phyloP scores from a whole-genome alignment of 768 basidiomycete genomes.

The Lentinula detonsa region DNA sequence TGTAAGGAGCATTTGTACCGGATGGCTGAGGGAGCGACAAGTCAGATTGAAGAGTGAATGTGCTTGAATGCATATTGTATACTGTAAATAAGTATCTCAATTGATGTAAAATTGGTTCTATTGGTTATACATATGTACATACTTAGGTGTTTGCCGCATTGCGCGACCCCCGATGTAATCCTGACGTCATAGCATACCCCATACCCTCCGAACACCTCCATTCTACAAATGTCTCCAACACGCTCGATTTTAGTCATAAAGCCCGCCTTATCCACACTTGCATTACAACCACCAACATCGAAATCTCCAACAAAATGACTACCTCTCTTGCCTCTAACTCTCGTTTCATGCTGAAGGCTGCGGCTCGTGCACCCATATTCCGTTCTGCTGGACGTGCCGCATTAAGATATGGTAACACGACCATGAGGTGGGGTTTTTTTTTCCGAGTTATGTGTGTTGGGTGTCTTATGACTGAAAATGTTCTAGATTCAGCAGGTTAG shows the following conservation, averaged over 20 bases:
- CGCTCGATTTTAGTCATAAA: not conserved
- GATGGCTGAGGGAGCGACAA: no score
- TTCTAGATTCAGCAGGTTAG: not conserved
- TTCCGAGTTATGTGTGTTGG: not conserved
- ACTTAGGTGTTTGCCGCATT: no score
- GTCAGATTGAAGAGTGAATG: no score
- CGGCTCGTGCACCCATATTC: not conserved
- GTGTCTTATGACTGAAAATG: no score
- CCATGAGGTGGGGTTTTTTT: not conserved
- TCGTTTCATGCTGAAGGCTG: not conserved
- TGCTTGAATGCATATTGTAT: no score
- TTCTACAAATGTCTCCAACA: not conserved
- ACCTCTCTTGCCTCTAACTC: not conserved
- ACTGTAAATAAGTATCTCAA: no score
- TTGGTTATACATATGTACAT: no score
- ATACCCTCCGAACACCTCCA: not conserved
- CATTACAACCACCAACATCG: not conserved
- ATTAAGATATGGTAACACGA: not conserved
- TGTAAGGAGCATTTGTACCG: not conserved
- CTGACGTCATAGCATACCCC: not conserved
- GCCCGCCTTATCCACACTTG: not conserved
- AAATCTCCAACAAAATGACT: not conserved
- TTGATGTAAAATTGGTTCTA: no score
- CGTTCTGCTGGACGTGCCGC: not conserved
- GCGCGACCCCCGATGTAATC: not conserved